Evolutionary conservation across 129 eudicot genomes (phyloP).

Genomic region (Heracleum sosnowskyi): DNA sequence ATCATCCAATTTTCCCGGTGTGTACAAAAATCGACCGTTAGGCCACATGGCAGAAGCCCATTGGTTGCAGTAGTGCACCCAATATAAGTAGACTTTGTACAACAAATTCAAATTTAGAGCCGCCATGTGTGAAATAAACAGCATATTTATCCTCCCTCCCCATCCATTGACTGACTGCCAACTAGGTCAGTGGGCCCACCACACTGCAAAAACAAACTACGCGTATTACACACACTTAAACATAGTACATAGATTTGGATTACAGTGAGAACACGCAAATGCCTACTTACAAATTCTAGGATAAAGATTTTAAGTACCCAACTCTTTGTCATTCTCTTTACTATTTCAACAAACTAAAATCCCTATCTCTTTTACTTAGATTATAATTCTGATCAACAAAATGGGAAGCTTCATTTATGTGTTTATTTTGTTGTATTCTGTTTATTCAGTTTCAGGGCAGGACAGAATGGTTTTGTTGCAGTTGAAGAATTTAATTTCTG

Average conservation of each 20-base stretch:
- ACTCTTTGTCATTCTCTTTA: neutral
- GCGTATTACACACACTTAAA: conserved; percentile 15
- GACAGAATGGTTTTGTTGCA: conserved; percentile 39
- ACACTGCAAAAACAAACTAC: neutral
- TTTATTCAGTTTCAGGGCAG: conserved; percentile 29
- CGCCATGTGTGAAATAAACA: conserved; percentile 5
- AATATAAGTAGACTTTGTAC: too few relatives aligned
- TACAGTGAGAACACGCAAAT: conserved; percentile 17
- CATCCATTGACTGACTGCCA: conserved; percentile 7
- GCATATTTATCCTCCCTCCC: neutral
- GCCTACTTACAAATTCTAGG: neutral
- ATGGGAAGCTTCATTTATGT: conserved; percentile 12
- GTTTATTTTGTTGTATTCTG: conserved; percentile 13
- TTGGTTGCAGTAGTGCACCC: neutral
- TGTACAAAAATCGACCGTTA: too few relatives aligned
- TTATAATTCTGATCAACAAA: neutral
- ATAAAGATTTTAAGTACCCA: neutral
- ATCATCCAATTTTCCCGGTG: too few relatives aligned
- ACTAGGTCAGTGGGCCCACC: neutral
- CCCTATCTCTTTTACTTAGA: conserved; percentile 5
- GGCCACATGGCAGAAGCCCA: neutral
- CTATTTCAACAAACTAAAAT: neutral
- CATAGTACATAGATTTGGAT: too few relatives aligned
- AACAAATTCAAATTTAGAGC: neutral
- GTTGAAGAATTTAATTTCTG: conserved; percentile 48